These are phyloP conservation scores for Helminthosporium solani DNA, from an alignment of 2,329 filamentous ascomycete genomes.

Conservation along the genomic window DNA sequence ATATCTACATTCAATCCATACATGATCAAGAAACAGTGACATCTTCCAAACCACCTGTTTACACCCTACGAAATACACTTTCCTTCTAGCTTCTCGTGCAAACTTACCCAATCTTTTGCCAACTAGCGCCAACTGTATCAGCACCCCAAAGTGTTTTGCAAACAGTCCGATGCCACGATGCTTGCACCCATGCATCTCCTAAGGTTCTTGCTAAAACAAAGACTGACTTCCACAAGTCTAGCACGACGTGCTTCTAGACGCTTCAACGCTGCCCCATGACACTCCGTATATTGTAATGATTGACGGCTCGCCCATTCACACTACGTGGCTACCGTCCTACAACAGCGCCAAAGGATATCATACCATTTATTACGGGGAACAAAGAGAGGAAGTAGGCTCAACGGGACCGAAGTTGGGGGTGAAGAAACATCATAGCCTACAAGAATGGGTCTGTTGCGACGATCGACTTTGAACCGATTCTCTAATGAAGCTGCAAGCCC, in stretches of 20 bases:
- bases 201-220: not conserved
- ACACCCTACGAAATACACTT: too few relatives aligned
- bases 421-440: not conserved
- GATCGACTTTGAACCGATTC: constrained; percentile 15
- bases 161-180: not conserved
- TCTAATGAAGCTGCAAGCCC: constrained; percentile 21
- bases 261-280: not conserved
- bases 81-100: too few relatives aligned
- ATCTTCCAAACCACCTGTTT: too few relatives aligned
- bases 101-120: too few relatives aligned
- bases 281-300: too few relatives aligned
- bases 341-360: not conserved
- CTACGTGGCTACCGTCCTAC: not conserved
- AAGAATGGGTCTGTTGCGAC: not conserved
- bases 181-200: not conserved
- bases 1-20: too few relatives aligned
- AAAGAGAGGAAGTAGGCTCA: not conserved
- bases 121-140: not conserved
- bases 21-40: too few relatives aligned
- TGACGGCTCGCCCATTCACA: not conserved
- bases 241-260: not conserved
- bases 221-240: not conserved
- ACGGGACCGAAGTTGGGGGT: not conserved
- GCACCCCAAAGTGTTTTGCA: not conserved
- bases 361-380: too few relatives aligned